Base-by-base conservation (phyloP, 768 basidiomycete species). In the Russula virescens region DNA sequence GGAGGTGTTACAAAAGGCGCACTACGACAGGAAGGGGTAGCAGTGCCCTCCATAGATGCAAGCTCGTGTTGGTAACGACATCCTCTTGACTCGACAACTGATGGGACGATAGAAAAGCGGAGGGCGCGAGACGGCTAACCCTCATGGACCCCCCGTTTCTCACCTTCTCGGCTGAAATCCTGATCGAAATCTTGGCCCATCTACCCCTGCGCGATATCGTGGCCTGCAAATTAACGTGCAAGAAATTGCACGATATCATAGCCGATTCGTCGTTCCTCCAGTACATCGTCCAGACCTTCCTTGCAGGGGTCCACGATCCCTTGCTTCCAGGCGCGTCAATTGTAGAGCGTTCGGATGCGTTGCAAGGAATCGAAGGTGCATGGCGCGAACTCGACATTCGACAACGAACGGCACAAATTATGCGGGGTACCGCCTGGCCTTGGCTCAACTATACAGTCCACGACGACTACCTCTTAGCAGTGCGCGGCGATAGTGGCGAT, bases 391-490 rank as follows among this genome's bases (percentile, higher is more conserved):
- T 62, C 43, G 34, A 55, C 34, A 11, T 62, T 26, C 61, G 48
- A 5, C 47, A 43, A 34, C n/a, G 61, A 18, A 55, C 53, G 10
- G 55, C 48, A n/a, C 48, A 28, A 25, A 57, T 57, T 5, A 46
- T 35, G 10, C 35, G 5, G 26, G 45, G 56, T 9, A 53, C 51
- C 25, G 62, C 62, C 38, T 63, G 56, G 49, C 62, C 62, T 26
- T 58, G 55, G 56, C 55, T 62, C 4, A 45, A 62, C 28, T 62
- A 62, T 40, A 18, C 26, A 14, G 6, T 55, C 23, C 53, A 55
- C 47, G 31, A 54, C n/a, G 57, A 59, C 13, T 60, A 55, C 48
- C 52, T 60, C 40, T 21, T 64, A 53, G 63, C 63, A 9, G 21
- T 58, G n/a, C 53, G 52, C 16, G 48, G 35, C 19, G 47, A 59